Evolutionary conservation across 2,329 filamentous ascomycete genomes (phyloP).

Genomic region (Mariannaea sp.): DNA sequence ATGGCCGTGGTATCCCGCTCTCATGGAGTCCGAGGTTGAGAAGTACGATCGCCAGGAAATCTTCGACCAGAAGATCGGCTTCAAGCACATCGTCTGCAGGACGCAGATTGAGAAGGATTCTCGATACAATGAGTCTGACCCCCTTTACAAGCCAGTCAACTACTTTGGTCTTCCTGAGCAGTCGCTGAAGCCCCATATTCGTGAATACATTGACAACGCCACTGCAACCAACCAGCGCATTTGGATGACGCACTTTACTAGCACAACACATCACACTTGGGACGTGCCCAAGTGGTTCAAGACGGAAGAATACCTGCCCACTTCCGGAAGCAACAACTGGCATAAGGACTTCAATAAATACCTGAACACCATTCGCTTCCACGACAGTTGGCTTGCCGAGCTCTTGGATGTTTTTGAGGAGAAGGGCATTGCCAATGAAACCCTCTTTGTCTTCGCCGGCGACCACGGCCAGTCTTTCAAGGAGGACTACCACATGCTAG

Average conservation of each 20-base stretch:
- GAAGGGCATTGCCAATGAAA: constrained; percentile 42
- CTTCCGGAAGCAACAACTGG: constrained; percentile 35
- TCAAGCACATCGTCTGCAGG: constrained; percentile 37
- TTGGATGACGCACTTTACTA: constrained; percentile 45
- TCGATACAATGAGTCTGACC: constrained; percentile 32
- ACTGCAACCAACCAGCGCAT: constrained; percentile 43
- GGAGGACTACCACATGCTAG: constrained; percentile 39
- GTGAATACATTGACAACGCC: constrained; percentile 41
- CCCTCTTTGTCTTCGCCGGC: constrained; percentile 42
- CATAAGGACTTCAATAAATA: constrained; percentile 42
- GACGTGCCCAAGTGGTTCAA: constrained; percentile 31
- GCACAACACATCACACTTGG: constrained; percentile 45
- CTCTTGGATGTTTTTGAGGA: constrained; percentile 41
- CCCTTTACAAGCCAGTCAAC: constrained; percentile 35
- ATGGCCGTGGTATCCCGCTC: constrained; percentile 41
- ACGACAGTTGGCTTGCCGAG: constrained; percentile 42
- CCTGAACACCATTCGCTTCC: constrained; percentile 42
- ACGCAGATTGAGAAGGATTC: constrained; percentile 37
- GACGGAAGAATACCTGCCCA: constrained; percentile 27
- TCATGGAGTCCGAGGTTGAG: constrained; percentile 44
- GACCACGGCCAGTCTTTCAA: constrained; percentile 45
- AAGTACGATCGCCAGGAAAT: constrained; percentile 44
- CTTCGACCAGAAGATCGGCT: constrained; percentile 43
- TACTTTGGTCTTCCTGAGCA: constrained; percentile 45
- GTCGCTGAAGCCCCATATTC: constrained; percentile 39